phyloP scores from a whole-genome alignment of 768 basidiomycete genomes.

The Suillus lakei region DNA sequence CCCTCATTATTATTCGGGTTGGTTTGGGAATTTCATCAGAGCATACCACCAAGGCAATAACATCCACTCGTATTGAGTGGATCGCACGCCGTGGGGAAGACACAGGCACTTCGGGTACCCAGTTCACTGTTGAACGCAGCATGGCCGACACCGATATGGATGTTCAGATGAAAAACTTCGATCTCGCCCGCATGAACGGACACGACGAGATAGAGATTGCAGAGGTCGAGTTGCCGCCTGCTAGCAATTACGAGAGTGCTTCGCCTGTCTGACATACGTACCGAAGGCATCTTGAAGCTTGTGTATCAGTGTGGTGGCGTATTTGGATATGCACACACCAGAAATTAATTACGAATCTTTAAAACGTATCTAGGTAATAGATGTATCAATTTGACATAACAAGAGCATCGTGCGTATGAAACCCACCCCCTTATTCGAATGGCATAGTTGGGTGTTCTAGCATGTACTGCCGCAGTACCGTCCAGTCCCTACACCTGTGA shows the following conservation, averaged over 20 bases:
- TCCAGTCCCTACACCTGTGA: slow-evolving; percentile 41
- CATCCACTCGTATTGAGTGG: slow-evolving; percentile 33
- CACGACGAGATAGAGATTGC: slow-evolving; percentile 6
- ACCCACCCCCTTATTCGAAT: slow-evolving; percentile 14
- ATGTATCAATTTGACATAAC: not conserved
- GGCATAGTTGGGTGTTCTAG: slow-evolving; percentile 33
- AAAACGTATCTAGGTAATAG: slow-evolving; percentile 4
- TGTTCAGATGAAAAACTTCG: slow-evolving; percentile 6
- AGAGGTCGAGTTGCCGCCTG: not conserved
- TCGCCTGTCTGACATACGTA: slow-evolving; percentile 4
- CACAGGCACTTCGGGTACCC: slow-evolving; percentile 20
- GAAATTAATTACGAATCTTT: not conserved
- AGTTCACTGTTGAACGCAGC: slow-evolving; percentile 22
- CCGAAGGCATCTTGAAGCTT: not conserved
- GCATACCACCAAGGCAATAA: slow-evolving; percentile 15
- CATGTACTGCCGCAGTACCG: slow-evolving; percentile 32
- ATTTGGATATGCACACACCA: not conserved
- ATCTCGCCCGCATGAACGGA: not conserved
- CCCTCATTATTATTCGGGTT: slow-evolving; percentile 41
- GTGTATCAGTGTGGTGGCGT: not conserved
- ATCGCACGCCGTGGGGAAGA: slow-evolving; percentile 16
- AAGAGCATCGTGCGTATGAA: not conserved
- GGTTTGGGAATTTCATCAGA: slow-evolving; percentile 36
- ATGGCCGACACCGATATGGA: slow-evolving; percentile 26
- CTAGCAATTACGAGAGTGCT: not conserved